Evolutionary conservation across 192 early-diverging fungal species (phyloP).

Genomic region (Backusella luteola): DNA sequence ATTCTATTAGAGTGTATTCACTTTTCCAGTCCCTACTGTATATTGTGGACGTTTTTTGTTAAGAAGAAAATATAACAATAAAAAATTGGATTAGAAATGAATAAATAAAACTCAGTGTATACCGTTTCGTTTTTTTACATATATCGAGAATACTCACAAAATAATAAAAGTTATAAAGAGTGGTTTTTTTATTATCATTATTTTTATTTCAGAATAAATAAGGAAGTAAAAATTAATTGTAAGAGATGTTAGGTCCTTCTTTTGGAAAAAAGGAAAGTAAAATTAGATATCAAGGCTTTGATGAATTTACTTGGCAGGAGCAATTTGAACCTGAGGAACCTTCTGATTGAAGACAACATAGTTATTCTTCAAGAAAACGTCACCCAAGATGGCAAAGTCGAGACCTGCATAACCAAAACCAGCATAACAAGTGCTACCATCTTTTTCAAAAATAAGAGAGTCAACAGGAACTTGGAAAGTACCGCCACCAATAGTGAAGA

Average conservation of each 20-base stretch:
- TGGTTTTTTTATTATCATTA: background rate
- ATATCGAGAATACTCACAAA: no score
- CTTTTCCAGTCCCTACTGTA: no score
- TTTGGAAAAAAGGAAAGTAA: background rate
- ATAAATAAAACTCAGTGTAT: no score
- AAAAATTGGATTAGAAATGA: no score
- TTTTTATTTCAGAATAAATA: background rate
- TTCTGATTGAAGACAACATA: conserved; percentile 66
- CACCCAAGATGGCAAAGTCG: conserved; percentile 57
- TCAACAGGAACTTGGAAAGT: conserved; percentile 39
- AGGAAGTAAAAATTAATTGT: background rate
- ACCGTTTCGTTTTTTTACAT: no score
- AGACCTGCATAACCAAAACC: conserved; percentile 37
- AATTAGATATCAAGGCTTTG: background rate
- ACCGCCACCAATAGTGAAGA: conserved; percentile 37
- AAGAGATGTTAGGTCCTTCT: background rate
- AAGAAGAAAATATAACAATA: no score
- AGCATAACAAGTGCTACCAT: conserved; percentile 9
- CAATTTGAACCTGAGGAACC: conserved; percentile 56
- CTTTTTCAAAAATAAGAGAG: conserved; percentile 36
- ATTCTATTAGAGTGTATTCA: no score
- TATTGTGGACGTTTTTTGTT: no score
- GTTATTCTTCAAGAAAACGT: conserved; percentile 66
- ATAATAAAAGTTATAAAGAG: no score
- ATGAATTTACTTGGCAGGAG: conserved; percentile 32